phyloP scores from a whole-genome alignment of 768 basidiomycete genomes.

The Fomitopsis pulvina region DNA sequence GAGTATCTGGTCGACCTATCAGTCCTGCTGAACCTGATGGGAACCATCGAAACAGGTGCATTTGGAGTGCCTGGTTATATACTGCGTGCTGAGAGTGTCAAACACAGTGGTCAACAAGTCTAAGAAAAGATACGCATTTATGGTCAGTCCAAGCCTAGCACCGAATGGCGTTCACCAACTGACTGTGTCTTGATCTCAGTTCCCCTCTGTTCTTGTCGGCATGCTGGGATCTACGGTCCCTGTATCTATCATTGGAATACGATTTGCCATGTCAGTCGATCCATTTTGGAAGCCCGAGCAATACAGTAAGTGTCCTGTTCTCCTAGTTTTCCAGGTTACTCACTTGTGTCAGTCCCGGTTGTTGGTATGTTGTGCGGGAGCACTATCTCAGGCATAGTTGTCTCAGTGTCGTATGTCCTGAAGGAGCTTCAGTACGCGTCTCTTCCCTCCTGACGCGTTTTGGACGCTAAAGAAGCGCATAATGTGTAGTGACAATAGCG shows the following conservation, averaged over 20 bases:
- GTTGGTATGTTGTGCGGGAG: constrained; percentile 84
- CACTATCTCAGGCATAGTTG: constrained; percentile 69
- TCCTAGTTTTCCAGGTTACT: background rate
- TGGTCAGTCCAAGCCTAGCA: constrained; percentile 39
- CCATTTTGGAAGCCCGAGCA: constrained; percentile 85
- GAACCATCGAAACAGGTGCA: constrained; percentile 71
- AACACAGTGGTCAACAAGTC: constrained; percentile 72
- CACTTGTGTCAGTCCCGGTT: constrained; percentile 54
- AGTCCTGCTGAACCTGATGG: constrained; percentile 71
- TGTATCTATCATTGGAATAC: constrained; percentile 67
- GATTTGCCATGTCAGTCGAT: constrained; percentile 66
- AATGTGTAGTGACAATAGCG: constrained; percentile 60
- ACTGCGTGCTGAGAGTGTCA: background rate
- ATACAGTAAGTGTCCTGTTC: constrained; percentile 47
- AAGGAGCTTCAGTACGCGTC: constrained; percentile 63
- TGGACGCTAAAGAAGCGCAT: background rate
- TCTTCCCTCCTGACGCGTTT: background rate
- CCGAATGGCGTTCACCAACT: background rate
- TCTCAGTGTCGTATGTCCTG: constrained; percentile 63
- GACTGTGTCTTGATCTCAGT: constrained; percentile 32
- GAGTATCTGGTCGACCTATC: background rate
- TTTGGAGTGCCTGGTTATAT: constrained; percentile 4
- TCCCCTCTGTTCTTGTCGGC: constrained; percentile 54
- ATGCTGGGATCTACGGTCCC: constrained; percentile 78
- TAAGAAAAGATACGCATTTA: constrained; percentile 61